Conservation (phyloP, 345 rosid species). For the Eucalyptus fibrosa region DNA sequence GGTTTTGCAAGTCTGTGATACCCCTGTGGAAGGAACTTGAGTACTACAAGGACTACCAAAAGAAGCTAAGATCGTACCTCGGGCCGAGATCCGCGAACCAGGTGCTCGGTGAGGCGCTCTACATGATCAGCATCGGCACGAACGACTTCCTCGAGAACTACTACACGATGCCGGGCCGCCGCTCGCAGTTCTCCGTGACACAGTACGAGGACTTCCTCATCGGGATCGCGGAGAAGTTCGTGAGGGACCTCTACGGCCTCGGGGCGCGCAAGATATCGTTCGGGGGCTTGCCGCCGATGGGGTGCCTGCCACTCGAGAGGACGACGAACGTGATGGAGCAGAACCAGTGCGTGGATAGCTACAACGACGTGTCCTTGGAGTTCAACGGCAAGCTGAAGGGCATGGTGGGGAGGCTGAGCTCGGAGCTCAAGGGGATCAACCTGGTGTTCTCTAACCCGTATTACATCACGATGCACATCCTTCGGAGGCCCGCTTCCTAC, state of each 20-base stretch:
- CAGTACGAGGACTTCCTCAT: constrained; percentile 40
- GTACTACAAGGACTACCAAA: constrained; percentile 42
- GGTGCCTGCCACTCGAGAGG: constrained; percentile 49
- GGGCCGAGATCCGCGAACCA: constrained; percentile 19
- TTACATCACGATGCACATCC: constrained; percentile 16
- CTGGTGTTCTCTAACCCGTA: constrained; percentile 32
- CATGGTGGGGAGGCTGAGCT: constrained; percentile 10
- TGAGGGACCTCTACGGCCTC: constrained; percentile 28
- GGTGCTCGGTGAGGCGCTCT: constrained; percentile 21
- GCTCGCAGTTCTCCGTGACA: constrained; percentile 26
- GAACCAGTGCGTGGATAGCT: constrained; percentile 10
- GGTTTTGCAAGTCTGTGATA: constrained; percentile 37
- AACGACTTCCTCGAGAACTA: constrained; percentile 61
- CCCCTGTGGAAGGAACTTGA: constrained; percentile 48
- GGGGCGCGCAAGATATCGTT: constrained; percentile 53
- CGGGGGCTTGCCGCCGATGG: constrained; percentile 60
- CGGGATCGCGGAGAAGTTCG: constrained; percentile 20
- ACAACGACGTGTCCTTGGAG: constrained; percentile 31
- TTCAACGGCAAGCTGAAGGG: constrained; percentile 35
- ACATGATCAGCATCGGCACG: constrained; percentile 47
- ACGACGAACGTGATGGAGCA: constrained; percentile 18
- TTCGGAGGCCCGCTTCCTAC: constrained; percentile 17
- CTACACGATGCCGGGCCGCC: constrained; percentile 22
- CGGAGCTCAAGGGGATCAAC: constrained; percentile 26
- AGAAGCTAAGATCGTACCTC: constrained; percentile 15